These are phyloP conservation scores for Rhododendron molle DNA, from an alignment of 148 eudicot genomes.

Conservation along the genomic window DNA sequence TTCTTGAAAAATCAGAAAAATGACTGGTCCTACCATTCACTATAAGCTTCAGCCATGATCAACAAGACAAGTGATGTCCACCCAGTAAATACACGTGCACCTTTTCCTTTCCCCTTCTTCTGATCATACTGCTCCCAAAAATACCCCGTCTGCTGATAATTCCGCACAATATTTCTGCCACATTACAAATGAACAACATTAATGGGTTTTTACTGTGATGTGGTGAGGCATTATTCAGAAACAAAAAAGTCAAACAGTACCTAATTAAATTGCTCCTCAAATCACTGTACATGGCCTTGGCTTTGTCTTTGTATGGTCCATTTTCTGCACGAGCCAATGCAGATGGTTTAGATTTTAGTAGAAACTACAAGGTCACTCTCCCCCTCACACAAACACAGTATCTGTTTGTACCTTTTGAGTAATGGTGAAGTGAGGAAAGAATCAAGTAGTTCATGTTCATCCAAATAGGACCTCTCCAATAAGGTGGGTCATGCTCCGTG, in stretches of 20 bases:
- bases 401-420: slow-evolving; percentile 59
- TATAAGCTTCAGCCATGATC: slow-evolving; percentile 80
- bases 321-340: slow-evolving; percentile 36
- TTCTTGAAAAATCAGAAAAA: slow-evolving; percentile 8
- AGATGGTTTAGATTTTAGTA: neutral
- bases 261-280: slow-evolving; percentile 59
- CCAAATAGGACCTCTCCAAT: slow-evolving; percentile 98
- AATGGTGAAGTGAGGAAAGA: slow-evolving; percentile 85
- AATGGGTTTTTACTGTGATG: neutral
- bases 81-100: slow-evolving; percentile 78
- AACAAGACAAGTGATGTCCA: slow-evolving; percentile 84
- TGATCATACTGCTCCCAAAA: slow-evolving; percentile 97
- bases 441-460: slow-evolving; percentile 92
- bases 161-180: slow-evolving; percentile 70
- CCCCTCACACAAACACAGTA: neutral
- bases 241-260: slow-evolving; percentile 24
- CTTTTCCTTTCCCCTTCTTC: slow-evolving; percentile 83
- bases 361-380: neutral
- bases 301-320: slow-evolving; percentile 70
- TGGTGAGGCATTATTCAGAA: neutral
- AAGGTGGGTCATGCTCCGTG: slow-evolving; percentile 95
- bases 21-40: slow-evolving; percentile 41
- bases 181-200: slow-evolving; percentile 15
- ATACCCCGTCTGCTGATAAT: slow-evolving; percentile 53
- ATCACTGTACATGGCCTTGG: slow-evolving; percentile 23